Percentiles rank a stretch among this genome's conserved stretches.
Evolutionary conservation across 1,284 basidiomycete genomes (phyloP).

Genomic region (Ceratobasidium theobromae): DNA sequence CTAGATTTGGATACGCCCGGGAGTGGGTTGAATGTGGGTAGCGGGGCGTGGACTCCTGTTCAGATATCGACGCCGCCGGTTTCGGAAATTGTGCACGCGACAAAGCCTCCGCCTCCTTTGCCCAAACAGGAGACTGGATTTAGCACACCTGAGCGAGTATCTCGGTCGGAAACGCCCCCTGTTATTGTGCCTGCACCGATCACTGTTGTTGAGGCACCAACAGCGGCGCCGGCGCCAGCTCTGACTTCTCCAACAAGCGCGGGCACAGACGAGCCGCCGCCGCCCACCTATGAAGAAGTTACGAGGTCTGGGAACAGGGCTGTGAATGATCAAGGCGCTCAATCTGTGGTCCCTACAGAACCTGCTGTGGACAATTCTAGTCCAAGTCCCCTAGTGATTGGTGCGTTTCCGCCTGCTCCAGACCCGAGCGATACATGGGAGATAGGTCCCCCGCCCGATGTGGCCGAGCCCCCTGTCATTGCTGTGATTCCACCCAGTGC

Average conservation of each 20-base stretch:
- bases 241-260: not conserved
- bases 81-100: not conserved
- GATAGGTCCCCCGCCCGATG: not conserved
- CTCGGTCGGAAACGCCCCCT: not conserved
- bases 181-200: not conserved
- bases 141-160: not conserved
- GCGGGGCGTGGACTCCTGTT: constrained; percentile 12
- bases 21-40: not conserved
- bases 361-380: not conserved
- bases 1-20: not conserved
- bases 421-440: not conserved
- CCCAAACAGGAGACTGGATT: not conserved
- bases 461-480: not conserved
- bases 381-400: not conserved
- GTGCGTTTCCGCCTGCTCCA: not conserved
- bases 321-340: not conserved
- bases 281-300: constrained; percentile 25
- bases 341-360: not conserved
- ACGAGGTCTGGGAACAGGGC: not conserved
- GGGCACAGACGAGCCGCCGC: constrained; percentile 4
- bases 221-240: not conserved
- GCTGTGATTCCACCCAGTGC: constrained; percentile 14
- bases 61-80: not conserved
- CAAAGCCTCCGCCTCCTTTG: not conserved
- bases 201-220: not conserved